These are phyloP conservation scores for Oryza rufipogon DNA, from an alignment of 176 grass and related monocot species.

Conservation along the genomic window DNA sequence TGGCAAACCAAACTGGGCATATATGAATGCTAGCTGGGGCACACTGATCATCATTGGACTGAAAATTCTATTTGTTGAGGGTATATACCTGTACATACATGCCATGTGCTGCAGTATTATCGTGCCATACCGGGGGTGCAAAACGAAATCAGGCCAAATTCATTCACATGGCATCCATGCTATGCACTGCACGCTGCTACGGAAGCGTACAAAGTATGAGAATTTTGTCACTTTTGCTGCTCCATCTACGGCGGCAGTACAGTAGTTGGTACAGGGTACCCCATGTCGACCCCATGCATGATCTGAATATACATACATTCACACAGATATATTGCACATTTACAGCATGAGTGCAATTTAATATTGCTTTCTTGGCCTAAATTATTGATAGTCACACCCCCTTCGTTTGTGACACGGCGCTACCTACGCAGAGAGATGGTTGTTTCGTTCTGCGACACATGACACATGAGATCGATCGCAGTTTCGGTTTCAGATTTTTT, in stretches of 20 bases:
- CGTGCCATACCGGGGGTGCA: conserved; percentile 43
- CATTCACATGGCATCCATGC: conserved; percentile 18
- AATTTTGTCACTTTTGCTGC: conserved; percentile 41
- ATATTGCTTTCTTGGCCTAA: neutral
- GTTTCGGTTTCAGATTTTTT: neutral
- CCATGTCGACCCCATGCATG: conserved; percentile 42
- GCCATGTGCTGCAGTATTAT: conserved; percentile 35
- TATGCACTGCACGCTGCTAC: conserved; percentile 27
- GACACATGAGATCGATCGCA: neutral
- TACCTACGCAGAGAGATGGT: neutral
- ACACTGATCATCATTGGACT: conserved; percentile 30
- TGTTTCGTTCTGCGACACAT: neutral
- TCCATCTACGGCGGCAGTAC: conserved; percentile 7
- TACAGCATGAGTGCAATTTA: neutral
- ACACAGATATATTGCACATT: neutral
- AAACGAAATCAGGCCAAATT: conserved; percentile 32
- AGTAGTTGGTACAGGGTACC: neutral
- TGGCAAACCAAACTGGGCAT: conserved; percentile 20
- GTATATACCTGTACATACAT: neutral
- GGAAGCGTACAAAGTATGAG: conserved; percentile 37
- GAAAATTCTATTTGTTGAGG: conserved; percentile 40
- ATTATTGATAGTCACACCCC: neutral
- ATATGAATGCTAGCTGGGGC: conserved; percentile 26
- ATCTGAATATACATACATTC: neutral
- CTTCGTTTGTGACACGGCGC: neutral